Conservation (phyloP, 176 grass and related monocot species). For the Lolium multiflorum region DNA sequence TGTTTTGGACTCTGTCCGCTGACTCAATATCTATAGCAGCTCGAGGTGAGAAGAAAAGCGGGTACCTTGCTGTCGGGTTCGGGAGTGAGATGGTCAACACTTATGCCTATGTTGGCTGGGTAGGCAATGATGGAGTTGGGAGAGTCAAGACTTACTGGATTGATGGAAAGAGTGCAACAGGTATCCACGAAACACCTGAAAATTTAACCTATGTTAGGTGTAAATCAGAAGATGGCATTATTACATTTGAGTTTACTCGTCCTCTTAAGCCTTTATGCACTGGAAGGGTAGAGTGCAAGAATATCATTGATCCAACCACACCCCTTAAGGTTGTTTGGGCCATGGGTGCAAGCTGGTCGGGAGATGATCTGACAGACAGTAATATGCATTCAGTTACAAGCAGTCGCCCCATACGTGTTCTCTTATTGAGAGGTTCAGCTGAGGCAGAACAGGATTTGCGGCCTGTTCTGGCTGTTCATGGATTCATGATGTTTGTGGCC, state of each 20-base stretch:
- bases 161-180: constrained; percentile 59
- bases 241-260: constrained; percentile 90
- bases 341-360: constrained; percentile 80
- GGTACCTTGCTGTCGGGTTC: constrained; percentile 79
- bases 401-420: constrained; percentile 65
- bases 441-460: constrained; percentile 85
- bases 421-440: constrained; percentile 65
- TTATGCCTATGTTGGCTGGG: constrained; percentile 82
- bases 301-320: constrained; percentile 81
- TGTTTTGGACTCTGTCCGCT: constrained; percentile 72
- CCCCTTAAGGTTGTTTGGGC: constrained; percentile 91
- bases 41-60: constrained; percentile 70
- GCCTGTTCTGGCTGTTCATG: constrained; percentile 80
- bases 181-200: constrained; percentile 70
- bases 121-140: constrained; percentile 66
- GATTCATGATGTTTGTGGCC: constrained; percentile 97
- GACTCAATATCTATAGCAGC: constrained; percentile 81
- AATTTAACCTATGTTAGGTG: constrained; percentile 75
- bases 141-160: constrained; percentile 81
- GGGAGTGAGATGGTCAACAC: constrained; percentile 73
- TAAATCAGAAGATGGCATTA: constrained; percentile 73
- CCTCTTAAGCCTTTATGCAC: constrained; percentile 64
- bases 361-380: constrained; percentile 55
- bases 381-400: constrained; percentile 89
- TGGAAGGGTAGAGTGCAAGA: constrained; percentile 66